These are phyloP conservation scores for Mucor ambiguus DNA, from an alignment of 371 early-diverging fungal species.

Conservation along the genomic window DNA sequence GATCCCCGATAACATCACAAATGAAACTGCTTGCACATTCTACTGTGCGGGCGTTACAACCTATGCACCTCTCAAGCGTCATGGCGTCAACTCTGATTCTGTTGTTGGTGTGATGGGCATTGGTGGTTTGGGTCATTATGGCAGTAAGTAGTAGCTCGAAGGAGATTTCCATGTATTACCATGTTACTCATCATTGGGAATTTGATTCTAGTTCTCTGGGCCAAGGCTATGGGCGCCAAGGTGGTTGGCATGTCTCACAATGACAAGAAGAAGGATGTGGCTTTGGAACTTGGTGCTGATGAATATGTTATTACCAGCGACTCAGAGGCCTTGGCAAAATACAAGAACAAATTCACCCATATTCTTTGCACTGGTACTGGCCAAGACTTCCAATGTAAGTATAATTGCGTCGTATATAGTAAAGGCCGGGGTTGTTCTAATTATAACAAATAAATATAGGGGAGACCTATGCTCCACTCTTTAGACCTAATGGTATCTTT, in stretches of 20 bases:
- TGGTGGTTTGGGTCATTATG: slow-evolving; percentile 77
- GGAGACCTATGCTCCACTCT: slow-evolving; percentile 36
- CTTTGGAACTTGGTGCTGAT: slow-evolving; percentile 35
- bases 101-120: slow-evolving; percentile 59
- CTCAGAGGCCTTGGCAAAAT: slow-evolving; percentile 53
- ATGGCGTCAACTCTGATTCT: slow-evolving; percentile 48
- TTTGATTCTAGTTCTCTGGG: slow-evolving; percentile 37
- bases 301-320: slow-evolving; percentile 39
- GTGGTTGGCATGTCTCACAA: slow-evolving; percentile 48
- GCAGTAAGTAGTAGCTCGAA: slow-evolving; percentile 1
- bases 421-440: slow-evolving; percentile 1
- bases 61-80: slow-evolving; percentile 60
- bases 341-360: slow-evolving; percentile 39
- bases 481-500: slow-evolving; percentile 39
- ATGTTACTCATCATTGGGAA: neutral
- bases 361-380: slow-evolving; percentile 48
- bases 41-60: slow-evolving; percentile 63
- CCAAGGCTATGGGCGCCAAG: slow-evolving; percentile 65
- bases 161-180: too few relatives aligned
- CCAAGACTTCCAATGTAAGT: slow-evolving; percentile 30
- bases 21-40: slow-evolving; percentile 53
- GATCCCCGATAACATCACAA: slow-evolving; percentile 58
- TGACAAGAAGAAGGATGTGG: slow-evolving; percentile 40
- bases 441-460: slow-evolving; percentile 28
- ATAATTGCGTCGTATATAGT: neutral